Evolutionary conservation across 1,284 basidiomycete species (phyloP).

Genomic region (Ustilago vetiveriae): DNA sequence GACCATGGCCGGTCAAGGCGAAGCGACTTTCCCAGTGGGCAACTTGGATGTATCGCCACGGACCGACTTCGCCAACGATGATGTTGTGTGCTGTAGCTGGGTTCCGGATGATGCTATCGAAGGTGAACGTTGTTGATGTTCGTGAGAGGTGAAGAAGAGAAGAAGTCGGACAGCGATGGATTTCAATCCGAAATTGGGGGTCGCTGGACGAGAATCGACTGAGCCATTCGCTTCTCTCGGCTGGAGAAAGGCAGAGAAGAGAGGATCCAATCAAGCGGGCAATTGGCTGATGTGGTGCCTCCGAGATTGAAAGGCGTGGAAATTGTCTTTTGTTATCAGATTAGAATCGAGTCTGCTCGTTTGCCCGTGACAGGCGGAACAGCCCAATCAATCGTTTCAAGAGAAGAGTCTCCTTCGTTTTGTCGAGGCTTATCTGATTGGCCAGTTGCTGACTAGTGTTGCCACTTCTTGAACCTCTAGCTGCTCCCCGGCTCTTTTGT

Average conservation of each 20-base stretch:
- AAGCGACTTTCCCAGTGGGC: too few species aligned
- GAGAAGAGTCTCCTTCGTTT: not conserved
- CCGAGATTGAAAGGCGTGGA: not conserved
- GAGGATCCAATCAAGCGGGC: too few species aligned
- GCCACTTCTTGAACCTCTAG: too few species aligned
- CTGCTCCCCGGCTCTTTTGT: too few species aligned
- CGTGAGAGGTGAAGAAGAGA: not conserved
- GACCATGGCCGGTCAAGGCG: not conserved
- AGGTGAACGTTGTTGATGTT: not conserved
- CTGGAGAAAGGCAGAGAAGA: not conserved
- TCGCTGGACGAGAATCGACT: constrained; percentile 1
- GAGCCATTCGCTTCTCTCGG: constrained; percentile 5
- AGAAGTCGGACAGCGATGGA: not conserved
- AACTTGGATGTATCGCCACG: too few species aligned
- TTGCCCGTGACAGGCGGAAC: too few species aligned
- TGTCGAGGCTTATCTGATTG: constrained; percentile 19
- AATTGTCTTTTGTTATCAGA: constrained; percentile 31
- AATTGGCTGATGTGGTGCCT: constrained; percentile 21
- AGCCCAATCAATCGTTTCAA: too few species aligned
- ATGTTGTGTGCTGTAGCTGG: too few species aligned
- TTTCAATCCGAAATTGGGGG: not conserved
- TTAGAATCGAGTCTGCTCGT: not conserved
- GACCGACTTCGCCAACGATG: too few species aligned
- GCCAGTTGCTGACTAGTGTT: too few species aligned
- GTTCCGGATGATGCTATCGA: too few species aligned